phyloP scores from a whole-genome alignment of 2,329 filamentous ascomycete species.

The Aspergillus costaricaensis region DNA sequence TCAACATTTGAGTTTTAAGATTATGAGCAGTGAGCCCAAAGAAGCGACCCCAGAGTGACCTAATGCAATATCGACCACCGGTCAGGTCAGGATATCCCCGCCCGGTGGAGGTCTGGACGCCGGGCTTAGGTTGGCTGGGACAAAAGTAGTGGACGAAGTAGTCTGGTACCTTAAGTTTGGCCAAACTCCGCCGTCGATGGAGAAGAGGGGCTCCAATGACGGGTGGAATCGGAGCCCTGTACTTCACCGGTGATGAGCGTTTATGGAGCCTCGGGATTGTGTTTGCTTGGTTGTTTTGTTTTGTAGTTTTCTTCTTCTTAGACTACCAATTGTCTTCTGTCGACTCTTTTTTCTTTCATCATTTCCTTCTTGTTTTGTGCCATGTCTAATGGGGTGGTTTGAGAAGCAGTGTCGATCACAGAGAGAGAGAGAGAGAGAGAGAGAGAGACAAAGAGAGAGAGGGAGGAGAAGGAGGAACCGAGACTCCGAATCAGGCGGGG shows the following conservation, averaged over 20 bases:
- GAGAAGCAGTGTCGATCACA: neutral
- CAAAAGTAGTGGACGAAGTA: neutral
- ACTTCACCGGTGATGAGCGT: neutral
- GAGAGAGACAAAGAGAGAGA: neutral
- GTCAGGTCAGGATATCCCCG: neutral
- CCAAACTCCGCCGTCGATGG: slow-evolving; percentile 5
- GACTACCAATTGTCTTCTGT: no score
- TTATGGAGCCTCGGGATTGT: neutral
- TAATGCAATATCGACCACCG: slow-evolving; percentile 7
- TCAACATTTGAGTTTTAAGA: neutral
- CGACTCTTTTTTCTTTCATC: no score
- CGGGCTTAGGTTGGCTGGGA: neutral
- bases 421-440: no score
- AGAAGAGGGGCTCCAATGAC: slow-evolving; percentile 3
- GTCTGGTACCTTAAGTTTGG: slow-evolving; percentile 8
- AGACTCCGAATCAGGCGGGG: neutral
- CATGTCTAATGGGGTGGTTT: neutral
- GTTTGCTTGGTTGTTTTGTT: neutral
- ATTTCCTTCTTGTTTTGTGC: no score
- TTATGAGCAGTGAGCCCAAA: neutral
- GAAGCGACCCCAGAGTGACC: slow-evolving; percentile 10
- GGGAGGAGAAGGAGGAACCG: neutral
- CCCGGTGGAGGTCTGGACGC: slow-evolving; percentile 2
- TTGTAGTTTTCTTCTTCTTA: neutral
- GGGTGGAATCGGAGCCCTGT: neutral